These are phyloP conservation scores for Laetiporus sulphureus DNA, from an alignment of 1,284 basidiomycete genomes.

Conservation along the genomic window DNA sequence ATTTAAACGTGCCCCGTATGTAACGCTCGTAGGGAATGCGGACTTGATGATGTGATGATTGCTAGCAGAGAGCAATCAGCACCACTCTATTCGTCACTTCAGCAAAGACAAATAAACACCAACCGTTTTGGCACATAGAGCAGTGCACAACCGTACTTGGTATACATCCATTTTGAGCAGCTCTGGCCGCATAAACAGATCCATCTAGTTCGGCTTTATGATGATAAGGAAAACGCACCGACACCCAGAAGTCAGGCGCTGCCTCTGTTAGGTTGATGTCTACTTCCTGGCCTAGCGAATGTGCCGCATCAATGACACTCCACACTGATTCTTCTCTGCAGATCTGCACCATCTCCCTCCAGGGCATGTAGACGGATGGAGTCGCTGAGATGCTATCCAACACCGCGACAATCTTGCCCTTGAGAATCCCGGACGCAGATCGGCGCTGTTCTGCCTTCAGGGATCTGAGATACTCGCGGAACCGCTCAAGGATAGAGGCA, in stretches of 20 bases:
- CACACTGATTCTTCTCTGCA: constrained; percentile 63
- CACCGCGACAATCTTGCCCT: constrained; percentile 56
- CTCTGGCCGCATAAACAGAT: constrained; percentile 61
- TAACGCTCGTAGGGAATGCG: too few species aligned
- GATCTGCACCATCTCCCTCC: constrained; percentile 71
- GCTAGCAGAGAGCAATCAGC: too few species aligned
- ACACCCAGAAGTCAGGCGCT: too few species aligned
- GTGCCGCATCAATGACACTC: constrained; percentile 79
- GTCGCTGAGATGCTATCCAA: constrained; percentile 70
- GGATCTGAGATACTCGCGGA: constrained; percentile 40
- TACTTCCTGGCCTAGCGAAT: constrained; percentile 59
- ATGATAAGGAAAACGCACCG: too few species aligned
- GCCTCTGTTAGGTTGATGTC: not conserved
- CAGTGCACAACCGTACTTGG: constrained; percentile 66
- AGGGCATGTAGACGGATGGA: constrained; percentile 73
- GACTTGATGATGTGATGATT: too few species aligned
- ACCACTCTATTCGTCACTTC: too few species aligned
- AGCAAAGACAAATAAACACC: constrained; percentile 10
- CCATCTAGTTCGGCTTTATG: constrained; percentile 17
- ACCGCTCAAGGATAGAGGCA: constrained; percentile 48
- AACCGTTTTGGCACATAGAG: constrained; percentile 77
- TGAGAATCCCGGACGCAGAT: constrained; percentile 15
- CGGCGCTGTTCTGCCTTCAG: constrained; percentile 31
- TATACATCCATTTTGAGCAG: constrained; percentile 81
- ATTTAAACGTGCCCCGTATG: too few species aligned